These are phyloP conservation scores for Fomitopsis schrenkii DNA, from an alignment of 1,284 basidiomycete species.

Conservation along the genomic window DNA sequence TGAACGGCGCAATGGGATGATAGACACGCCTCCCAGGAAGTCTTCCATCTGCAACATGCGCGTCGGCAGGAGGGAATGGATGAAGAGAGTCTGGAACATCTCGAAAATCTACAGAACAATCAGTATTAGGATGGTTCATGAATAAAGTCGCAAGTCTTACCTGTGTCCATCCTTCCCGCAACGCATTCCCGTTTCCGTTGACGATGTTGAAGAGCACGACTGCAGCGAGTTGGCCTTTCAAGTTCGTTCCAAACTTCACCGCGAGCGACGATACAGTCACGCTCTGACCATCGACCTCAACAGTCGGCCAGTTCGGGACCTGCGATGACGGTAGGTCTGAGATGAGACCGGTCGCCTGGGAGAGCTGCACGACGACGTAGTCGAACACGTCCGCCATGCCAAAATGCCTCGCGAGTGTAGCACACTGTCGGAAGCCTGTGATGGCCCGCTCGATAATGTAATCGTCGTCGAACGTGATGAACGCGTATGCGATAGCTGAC, in stretches of 20 bases:
- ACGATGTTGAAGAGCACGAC: constrained; percentile 98
- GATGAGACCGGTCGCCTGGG: constrained; percentile 81
- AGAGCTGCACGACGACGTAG: constrained; percentile 90
- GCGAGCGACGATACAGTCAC: constrained; percentile 92
- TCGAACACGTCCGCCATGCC: constrained; percentile 94
- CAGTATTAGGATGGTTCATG: background rate
- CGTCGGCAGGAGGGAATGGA: constrained; percentile 86
- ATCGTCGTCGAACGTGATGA: constrained; percentile 95
- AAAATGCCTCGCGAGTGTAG: constrained; percentile 88
- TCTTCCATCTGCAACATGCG: constrained; percentile 96
- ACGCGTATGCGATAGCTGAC: constrained; percentile 88
- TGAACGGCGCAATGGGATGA: constrained; percentile 82
- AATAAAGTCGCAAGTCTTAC: constrained; percentile 31
- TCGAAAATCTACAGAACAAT: constrained; percentile 75
- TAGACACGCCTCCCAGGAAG: constrained; percentile 85
- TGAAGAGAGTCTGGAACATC: constrained; percentile 96
- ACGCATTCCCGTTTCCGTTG: constrained; percentile 93
- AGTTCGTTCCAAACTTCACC: constrained; percentile 92
- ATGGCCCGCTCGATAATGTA: constrained; percentile 94
- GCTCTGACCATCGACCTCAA: constrained; percentile 90
- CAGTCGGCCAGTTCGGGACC: constrained; percentile 81
- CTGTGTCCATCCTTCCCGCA: constrained; percentile 93
- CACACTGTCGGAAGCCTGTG: constrained; percentile 94
- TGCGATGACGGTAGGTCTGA: constrained; percentile 70
- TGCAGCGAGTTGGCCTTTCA: constrained; percentile 94